A percentile compares a stretch with the other conserved stretches of the same genome.
Evolutionary conservation across 176 grass and related monocot genomes (phyloP).

Genomic region (Oryza officinalis): DNA sequence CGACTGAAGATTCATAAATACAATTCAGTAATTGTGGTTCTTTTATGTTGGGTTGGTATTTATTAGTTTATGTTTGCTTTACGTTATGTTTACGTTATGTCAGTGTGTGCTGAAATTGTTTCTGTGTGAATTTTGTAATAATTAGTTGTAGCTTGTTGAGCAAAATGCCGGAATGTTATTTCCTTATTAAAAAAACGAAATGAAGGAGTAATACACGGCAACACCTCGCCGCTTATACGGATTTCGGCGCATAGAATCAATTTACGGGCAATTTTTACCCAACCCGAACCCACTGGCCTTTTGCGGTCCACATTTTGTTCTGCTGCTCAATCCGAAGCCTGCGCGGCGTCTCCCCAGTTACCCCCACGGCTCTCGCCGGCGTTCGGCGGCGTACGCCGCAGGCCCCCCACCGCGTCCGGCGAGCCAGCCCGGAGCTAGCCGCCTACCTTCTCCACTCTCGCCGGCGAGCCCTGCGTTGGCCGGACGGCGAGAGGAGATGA

Average conservation of each 20-base stretch:
- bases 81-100: too few species aligned
- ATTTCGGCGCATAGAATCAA: not conserved
- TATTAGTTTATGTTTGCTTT: too few species aligned
- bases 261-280: not conserved
- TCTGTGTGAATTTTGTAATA: too few species aligned
- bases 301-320: not conserved
- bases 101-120: too few species aligned
- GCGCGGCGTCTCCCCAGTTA: not conserved
- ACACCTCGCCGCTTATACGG: too few species aligned
- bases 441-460: not conserved
- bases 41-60: too few species aligned
- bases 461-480: not conserved
- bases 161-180: too few species aligned
- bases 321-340: not conserved
- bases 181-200: too few species aligned
- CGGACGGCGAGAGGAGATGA: conserved; percentile 54
- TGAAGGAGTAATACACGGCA: too few species aligned
- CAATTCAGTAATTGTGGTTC: too few species aligned
- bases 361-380: not conserved
- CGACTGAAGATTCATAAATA: too few species aligned
- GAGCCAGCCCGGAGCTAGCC: not conserved
- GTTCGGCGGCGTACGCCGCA: not conserved
- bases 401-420: not conserved
- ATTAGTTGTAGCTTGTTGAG: too few species aligned
- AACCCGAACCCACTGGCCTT: not conserved